Percentiles rank a stretch among this genome's conserved stretches.
phyloP scores from a whole-genome alignment of 805 yeast genomes.

The Nakazawaea holstii region DNA sequence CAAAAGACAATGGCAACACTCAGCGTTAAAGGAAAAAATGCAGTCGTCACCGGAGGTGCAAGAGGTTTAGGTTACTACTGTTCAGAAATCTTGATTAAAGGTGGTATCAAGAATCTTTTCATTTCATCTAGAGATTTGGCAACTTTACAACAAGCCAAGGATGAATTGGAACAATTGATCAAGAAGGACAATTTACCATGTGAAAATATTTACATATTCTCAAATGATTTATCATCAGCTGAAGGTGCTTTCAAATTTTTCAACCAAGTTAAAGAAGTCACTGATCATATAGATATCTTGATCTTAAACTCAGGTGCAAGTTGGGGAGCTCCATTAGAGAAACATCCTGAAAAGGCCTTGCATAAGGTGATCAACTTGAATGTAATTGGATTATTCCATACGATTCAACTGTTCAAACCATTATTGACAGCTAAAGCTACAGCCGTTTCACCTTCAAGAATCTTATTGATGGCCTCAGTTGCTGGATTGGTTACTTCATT shows the following conservation, averaged over 20 bases:
- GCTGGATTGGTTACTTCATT: conserved; percentile 42
- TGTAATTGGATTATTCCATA: conserved; percentile 60
- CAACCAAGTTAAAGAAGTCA: conserved; percentile 32
- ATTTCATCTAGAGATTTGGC: conserved; percentile 59
- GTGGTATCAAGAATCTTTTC: conserved; percentile 58
- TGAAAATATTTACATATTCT: conserved; percentile 36
- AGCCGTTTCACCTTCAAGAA: conserved; percentile 54
- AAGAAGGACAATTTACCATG: conserved; percentile 20
- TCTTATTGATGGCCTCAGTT: conserved; percentile 62
- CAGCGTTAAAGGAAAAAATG: conserved; percentile 54
- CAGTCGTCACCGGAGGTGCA: conserved; percentile 69
- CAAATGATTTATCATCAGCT: conserved; percentile 51
- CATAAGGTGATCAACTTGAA: conserved; percentile 60
- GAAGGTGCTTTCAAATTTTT: conserved; percentile 41
- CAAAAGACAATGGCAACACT: background rate
- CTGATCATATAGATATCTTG: conserved; percentile 51
- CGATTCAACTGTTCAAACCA: conserved; percentile 60
- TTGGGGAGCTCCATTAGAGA: conserved; percentile 64
- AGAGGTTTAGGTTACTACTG: conserved; percentile 69
- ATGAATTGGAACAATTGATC: conserved; percentile 24
- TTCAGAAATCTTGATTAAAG: conserved; percentile 56
- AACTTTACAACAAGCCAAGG: conserved; percentile 56
- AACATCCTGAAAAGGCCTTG: conserved; percentile 57
- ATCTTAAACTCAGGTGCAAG: conserved; percentile 78
- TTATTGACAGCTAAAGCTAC: conserved; percentile 39